Conservation (phyloP, 2,329 filamentous ascomycete species). For the Leptographium procerum region DNA sequence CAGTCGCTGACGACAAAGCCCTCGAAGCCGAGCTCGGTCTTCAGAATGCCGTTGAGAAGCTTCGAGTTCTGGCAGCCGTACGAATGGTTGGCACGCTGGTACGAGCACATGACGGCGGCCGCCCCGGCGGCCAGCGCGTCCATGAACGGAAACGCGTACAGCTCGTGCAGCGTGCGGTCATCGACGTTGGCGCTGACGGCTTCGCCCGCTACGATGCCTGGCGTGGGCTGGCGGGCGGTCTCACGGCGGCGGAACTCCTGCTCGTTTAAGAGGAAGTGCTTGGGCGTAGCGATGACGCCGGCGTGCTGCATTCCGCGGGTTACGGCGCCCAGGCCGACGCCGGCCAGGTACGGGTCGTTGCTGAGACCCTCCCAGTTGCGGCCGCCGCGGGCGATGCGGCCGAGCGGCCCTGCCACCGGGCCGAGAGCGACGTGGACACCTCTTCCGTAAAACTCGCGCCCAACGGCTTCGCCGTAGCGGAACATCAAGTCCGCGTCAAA, state of each 20-base stretch:
- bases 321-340: conserved; percentile 17
- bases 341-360: conserved; percentile 21
- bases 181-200: conserved; percentile 51
- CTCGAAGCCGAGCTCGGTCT: conserved; percentile 50
- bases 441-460: conserved; percentile 54
- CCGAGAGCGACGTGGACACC: conserved; percentile 63
- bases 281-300: conserved; percentile 69
- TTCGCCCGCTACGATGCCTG: conserved; percentile 32
- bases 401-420: conserved; percentile 43
- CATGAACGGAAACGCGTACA: conserved; percentile 56
- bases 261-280: conserved; percentile 49
- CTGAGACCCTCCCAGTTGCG: conserved; percentile 45
- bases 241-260: conserved; percentile 40
- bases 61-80: conserved; percentile 66
- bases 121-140: conserved; percentile 47
- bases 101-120: conserved; percentile 54
- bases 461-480: conserved; percentile 55
- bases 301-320: conserved; percentile 19
- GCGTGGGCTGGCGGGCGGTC: conserved; percentile 22
- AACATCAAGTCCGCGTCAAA: conserved; percentile 59
- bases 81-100: conserved; percentile 60
- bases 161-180: conserved; percentile 53
- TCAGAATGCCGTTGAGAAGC: conserved; percentile 57
- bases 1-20: conserved; percentile 62
- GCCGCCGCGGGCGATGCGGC: conserved; percentile 50